Conservation (phyloP, 2,329 filamentous ascomycete species). For the Aspergillus quadrilineatus region DNA sequence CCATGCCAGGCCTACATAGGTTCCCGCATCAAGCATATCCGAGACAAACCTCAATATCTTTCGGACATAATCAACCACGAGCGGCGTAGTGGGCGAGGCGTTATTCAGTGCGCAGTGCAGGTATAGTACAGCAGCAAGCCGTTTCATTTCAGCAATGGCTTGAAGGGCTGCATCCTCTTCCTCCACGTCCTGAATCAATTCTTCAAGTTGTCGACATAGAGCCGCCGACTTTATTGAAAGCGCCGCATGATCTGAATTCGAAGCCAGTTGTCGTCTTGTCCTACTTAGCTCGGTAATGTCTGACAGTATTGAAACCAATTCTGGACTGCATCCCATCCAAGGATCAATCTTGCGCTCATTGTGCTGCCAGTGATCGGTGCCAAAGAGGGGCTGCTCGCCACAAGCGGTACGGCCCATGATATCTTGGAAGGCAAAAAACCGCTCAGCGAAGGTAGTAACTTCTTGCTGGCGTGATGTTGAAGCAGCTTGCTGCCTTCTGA, state of each 20-base stretch:
- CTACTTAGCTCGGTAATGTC: slow-evolving; percentile 50
- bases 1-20: slow-evolving; percentile 41
- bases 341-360: slow-evolving; percentile 41
- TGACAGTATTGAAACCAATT: slow-evolving; percentile 49
- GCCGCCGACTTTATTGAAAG: slow-evolving; percentile 36
- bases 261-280: slow-evolving; percentile 28
- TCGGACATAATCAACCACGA: slow-evolving; percentile 34
- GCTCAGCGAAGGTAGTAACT: slow-evolving; percentile 43
- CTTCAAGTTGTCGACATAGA: slow-evolving; percentile 35
- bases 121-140: slow-evolving; percentile 47
- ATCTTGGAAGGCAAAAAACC: slow-evolving; percentile 54
- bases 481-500: slow-evolving; percentile 32
- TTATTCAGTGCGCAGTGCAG: slow-evolving; percentile 48
- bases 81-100: slow-evolving; percentile 41
- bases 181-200: slow-evolving; percentile 35
- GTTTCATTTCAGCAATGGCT: slow-evolving; percentile 45
- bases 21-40: slow-evolving; percentile 33
- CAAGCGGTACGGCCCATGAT: slow-evolving; percentile 54
- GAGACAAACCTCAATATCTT: slow-evolving; percentile 38
- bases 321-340: slow-evolving; percentile 53
- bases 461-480: slow-evolving; percentile 16
- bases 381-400: slow-evolving; percentile 49
- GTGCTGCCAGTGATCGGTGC: slow-evolving; percentile 48
- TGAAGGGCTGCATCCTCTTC: slow-evolving; percentile 34
- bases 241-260: slow-evolving; percentile 22